Evolutionary conservation across 2,329 filamentous ascomycete genomes (phyloP).

Genomic region (Pyricularia sp.): DNA sequence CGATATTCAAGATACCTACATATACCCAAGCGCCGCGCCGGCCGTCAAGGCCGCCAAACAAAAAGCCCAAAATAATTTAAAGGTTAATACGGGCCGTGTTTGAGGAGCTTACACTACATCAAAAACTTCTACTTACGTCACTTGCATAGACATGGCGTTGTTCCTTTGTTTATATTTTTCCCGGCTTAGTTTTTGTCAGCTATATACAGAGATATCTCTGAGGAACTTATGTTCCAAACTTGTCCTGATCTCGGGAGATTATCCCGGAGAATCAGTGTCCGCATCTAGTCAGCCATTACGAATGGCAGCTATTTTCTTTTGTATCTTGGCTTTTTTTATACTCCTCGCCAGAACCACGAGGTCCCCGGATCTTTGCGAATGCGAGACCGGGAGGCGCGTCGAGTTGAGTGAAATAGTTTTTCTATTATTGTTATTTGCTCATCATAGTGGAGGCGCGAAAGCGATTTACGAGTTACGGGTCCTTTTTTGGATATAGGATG

Average conservation of each 20-base stretch:
- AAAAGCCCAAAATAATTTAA: background rate
- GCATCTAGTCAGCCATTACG: background rate
- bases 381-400: background rate
- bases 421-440: background rate
- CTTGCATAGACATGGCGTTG: slow-evolving; percentile 7
- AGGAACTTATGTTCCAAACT: background rate
- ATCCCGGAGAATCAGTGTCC: background rate
- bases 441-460: background rate
- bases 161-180: slow-evolving; percentile 1
- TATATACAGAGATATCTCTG: background rate
- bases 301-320: background rate
- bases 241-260: background rate
- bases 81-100: background rate
- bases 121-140: background rate
- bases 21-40: background rate
- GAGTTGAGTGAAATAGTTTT: background rate
- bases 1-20: background rate
- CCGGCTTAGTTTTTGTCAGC: background rate
- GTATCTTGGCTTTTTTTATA: background rate
- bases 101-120: background rate
- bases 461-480: background rate
- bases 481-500: background rate
- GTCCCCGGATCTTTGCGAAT: background rate
- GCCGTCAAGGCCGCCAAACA: background rate
- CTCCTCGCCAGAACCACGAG: background rate